A percentile compares a stretch with the other conserved stretches of the same genome.
phyloP scores from a whole-genome alignment of 2,329 filamentous ascomycete species.

The Colletotrichum lentis region DNA sequence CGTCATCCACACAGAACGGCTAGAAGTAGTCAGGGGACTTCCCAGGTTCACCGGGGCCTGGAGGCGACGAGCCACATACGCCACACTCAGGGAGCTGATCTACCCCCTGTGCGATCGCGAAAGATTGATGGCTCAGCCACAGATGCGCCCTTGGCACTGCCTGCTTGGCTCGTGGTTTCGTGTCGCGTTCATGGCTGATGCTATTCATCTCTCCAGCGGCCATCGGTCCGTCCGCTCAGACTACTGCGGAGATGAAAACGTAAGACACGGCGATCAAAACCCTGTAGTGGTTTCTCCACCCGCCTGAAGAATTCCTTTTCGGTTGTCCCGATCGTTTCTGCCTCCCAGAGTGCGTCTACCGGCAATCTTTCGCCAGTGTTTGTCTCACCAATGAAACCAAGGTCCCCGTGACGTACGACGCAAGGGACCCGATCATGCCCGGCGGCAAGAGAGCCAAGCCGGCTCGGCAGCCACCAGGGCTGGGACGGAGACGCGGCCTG shows the following conservation, averaged over 20 bases:
- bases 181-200: conserved; percentile 17
- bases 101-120: background rate
- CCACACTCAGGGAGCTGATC: conserved; percentile 27
- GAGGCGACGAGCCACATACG: conserved; percentile 31
- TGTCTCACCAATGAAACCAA: conserved; percentile 34
- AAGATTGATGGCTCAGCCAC: conserved; percentile 33
- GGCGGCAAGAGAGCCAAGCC: conserved; percentile 33
- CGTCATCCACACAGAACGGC: conserved; percentile 21
- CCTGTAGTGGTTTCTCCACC: background rate
- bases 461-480: conserved; percentile 33
- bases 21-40: conserved; percentile 12
- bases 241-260: conserved; percentile 7
- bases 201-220: conserved; percentile 19
- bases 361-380: conserved; percentile 8
- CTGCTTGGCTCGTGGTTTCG: background rate
- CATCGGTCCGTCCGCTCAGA: conserved; percentile 23
- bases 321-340: background rate
- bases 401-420: conserved; percentile 25
- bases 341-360: background rate
- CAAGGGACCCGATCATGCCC: conserved; percentile 28
- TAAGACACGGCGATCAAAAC: conserved; percentile 6
- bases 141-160: conserved; percentile 6
- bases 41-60: background rate
- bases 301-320: conserved; percentile 4
- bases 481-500: conserved; percentile 34